These are phyloP conservation scores for Alloteropsis semialata DNA, from an alignment of 176 grass and related monocot genomes.

Conservation along the genomic window DNA sequence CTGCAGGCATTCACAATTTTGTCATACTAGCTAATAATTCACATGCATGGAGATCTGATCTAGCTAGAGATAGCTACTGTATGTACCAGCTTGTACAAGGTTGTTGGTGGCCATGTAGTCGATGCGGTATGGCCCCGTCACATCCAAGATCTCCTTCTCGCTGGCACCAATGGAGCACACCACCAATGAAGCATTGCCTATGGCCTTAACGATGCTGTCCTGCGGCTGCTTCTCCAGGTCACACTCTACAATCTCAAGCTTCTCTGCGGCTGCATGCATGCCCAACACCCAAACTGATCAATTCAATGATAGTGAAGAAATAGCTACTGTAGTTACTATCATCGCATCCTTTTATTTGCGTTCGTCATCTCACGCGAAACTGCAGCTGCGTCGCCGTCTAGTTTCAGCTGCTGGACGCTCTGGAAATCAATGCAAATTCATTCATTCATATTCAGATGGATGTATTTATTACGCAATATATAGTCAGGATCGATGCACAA, in stretches of 20 bases:
- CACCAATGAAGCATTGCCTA: conserved; percentile 59
- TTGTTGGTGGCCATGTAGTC: conserved; percentile 76
- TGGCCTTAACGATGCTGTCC: conserved; percentile 42
- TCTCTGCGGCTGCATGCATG: conserved; percentile 45
- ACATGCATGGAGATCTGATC: too few relatives aligned
- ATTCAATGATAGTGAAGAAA: neutral
- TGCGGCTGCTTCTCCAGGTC: conserved; percentile 73
- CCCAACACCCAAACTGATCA: neutral
- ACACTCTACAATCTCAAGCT: conserved; percentile 84
- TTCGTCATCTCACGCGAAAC: conserved; percentile 46
- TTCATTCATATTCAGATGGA: too few relatives aligned
- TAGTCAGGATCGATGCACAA: neutral
- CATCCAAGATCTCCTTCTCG: conserved; percentile 81
- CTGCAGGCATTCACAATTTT: conserved; percentile 5
- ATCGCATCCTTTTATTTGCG: too few relatives aligned
- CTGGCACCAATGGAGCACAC: conserved; percentile 93
- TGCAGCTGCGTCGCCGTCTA: conserved; percentile 24
- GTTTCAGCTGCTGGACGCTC: conserved; percentile 71
- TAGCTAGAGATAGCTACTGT: too few relatives aligned
- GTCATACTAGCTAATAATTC: too few relatives aligned
- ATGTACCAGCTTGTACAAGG: conserved; percentile 64
- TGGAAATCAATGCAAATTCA: conserved; percentile 16
- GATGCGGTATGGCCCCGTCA: conserved; percentile 85
- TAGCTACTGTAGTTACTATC: too few relatives aligned
- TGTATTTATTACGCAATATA: too few relatives aligned